These are phyloP conservation scores for Pseudocercospora cruenta DNA, from an alignment of 2,329 filamentous ascomycete genomes.

Conservation along the genomic window DNA sequence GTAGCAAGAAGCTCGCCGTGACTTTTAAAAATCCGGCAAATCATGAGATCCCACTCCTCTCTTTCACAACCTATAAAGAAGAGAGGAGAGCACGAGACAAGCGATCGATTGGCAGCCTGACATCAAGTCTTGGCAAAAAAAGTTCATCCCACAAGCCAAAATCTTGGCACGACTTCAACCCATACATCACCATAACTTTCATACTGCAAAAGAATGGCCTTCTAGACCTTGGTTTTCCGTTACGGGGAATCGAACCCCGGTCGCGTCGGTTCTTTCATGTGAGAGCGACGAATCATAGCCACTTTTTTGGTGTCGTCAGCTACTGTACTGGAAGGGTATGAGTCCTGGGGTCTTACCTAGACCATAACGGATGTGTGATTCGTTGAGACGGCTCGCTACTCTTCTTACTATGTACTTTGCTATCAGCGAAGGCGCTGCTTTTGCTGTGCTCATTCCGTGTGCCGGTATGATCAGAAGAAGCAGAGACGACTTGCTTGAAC, in stretches of 20 bases:
- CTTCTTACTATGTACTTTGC: neutral
- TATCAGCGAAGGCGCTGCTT: neutral
- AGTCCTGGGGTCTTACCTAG: neutral
- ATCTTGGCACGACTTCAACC: neutral
- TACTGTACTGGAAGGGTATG: neutral
- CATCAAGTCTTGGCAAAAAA: neutral
- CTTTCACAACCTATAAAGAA: neutral
- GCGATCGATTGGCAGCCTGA: neutral
- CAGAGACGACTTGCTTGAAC: neutral
- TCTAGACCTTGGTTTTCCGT: neutral
- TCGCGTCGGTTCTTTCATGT: neutral
- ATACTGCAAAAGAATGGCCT: neutral
- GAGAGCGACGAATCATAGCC: neutral
- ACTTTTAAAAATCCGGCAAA: neutral
- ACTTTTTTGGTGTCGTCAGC: neutral
- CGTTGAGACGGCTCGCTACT: neutral
- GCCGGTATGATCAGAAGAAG: neutral
- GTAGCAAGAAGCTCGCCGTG: neutral
- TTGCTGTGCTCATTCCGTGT: neutral
- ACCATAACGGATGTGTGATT: neutral
- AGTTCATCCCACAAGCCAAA: neutral
- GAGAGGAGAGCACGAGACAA: neutral
- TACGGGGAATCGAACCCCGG: neutral
- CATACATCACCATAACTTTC: neutral
- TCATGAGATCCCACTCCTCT: neutral